Percentiles rank a stretch among this genome's conserved stretches.
phyloP scores from a whole-genome alignment of 73 alveolate species.

The Symbiodinium pilosum region DNA sequence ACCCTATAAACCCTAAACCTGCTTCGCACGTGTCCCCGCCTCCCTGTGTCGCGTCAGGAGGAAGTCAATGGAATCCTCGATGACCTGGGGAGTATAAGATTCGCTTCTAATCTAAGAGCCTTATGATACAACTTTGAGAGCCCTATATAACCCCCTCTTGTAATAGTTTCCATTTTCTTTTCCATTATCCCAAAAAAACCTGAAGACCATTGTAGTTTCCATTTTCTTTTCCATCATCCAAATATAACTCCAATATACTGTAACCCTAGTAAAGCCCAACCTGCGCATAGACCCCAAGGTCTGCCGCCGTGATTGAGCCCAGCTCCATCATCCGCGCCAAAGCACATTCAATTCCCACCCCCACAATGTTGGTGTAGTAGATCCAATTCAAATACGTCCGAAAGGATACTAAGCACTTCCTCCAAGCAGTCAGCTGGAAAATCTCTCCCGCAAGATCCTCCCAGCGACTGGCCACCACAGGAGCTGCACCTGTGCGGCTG shows the following conservation, averaged over 20 bases:
- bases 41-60: constrained; percentile 50
- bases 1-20: too few species aligned
- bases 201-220: too few species aligned
- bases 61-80: constrained; percentile 49
- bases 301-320: constrained; percentile 35
- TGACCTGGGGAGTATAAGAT: too few species aligned
- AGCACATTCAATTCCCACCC: constrained; percentile 79
- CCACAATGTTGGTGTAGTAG: constrained; percentile 31
- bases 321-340: constrained; percentile 70
- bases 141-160: too few species aligned
- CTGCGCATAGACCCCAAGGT: constrained; percentile 45
- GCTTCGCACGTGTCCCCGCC: too few species aligned
- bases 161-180: too few species aligned
- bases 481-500: constrained; percentile 63
- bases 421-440: constrained; percentile 21
- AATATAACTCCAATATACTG: too few species aligned
- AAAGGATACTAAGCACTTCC: background rate
- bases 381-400: constrained; percentile 51
- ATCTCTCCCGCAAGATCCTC: constrained; percentile 24
- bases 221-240: too few species aligned
- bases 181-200: too few species aligned
- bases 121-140: too few species aligned
- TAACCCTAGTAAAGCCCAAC: too few species aligned
- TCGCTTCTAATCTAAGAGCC: too few species aligned
- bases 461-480: constrained; percentile 67